A percentile compares a stretch with the other conserved stretches of the same genome.
Conservation (phyloP, 352 stramenopile genomes). For the Phytophthora lateralis region DNA sequence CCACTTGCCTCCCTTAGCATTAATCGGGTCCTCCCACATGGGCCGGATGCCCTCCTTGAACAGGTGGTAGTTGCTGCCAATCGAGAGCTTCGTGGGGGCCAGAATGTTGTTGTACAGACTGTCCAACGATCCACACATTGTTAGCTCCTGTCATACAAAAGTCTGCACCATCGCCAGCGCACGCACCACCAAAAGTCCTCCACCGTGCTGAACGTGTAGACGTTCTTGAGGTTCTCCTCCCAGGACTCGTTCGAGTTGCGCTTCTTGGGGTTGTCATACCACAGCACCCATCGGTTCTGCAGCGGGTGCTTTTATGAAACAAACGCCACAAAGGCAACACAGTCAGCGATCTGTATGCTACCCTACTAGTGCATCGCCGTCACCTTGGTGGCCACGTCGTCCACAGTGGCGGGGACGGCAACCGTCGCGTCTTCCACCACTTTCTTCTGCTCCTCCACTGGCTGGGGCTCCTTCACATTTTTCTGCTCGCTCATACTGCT, state of each 20-base stretch:
- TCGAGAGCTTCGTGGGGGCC: constrained; percentile 85
- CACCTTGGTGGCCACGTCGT: constrained; percentile 71
- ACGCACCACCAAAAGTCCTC: constrained; percentile 97
- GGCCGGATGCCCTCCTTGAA: constrained; percentile 97
- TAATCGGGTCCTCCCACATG: constrained; percentile 97
- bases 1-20: constrained; percentile 96
- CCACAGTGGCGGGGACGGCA: constrained; percentile 44
- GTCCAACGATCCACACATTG: not conserved
- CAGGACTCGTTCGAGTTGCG: constrained; percentile 86
- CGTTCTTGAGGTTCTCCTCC: constrained; percentile 92
- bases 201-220: constrained; percentile 95
- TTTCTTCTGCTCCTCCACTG: constrained; percentile 39
- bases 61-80: constrained; percentile 97
- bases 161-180: not conserved
- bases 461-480: constrained; percentile 35
- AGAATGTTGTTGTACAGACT: constrained; percentile 96
- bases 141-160: not conserved
- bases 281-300: constrained; percentile 89
- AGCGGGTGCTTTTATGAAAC: constrained; percentile 67
- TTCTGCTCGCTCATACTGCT: constrained; percentile 53
- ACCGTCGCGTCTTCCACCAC: constrained; percentile 33
- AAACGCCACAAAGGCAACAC: constrained; percentile 13
- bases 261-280: constrained; percentile 93
- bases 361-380: not conserved
- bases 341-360: constrained; percentile 16